Conservation (phyloP, 768 basidiomycete genomes). For the Leccinum uliginosum region DNA sequence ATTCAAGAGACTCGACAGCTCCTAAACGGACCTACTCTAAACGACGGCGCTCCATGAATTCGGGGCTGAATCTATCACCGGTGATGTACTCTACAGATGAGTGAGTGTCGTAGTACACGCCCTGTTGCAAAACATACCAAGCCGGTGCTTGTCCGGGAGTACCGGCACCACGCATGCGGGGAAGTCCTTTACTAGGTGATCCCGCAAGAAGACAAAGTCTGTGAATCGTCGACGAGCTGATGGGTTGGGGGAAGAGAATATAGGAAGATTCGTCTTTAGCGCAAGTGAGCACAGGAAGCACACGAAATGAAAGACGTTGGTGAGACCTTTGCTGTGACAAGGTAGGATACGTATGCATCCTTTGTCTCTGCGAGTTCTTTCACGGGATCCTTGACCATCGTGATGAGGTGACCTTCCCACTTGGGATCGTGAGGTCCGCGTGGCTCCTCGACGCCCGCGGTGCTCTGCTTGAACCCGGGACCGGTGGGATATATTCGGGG, state of each 20-base stretch:
- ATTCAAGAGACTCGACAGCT: neutral
- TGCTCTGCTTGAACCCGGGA: conserved; percentile 81
- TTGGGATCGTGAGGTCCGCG: conserved; percentile 72
- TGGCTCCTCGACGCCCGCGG: conserved; percentile 63
- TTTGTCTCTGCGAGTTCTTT: conserved; percentile 97
- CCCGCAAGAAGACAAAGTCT: conserved; percentile 92
- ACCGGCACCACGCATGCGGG: conserved; percentile 98
- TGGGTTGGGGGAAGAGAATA: conserved; percentile 73
- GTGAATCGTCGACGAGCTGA: conserved; percentile 87
- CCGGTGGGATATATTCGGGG: conserved; percentile 41
- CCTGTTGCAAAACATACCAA: conserved; percentile 56
- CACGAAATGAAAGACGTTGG: conserved; percentile 13
- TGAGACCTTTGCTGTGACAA: conserved; percentile 79
- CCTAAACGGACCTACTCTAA: conserved; percentile 59
- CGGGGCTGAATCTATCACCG: conserved; percentile 94
- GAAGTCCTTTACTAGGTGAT: conserved; percentile 86
- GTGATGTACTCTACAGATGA: conserved; percentile 81
- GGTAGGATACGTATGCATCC: conserved; percentile 94
- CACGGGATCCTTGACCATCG: conserved; percentile 84
- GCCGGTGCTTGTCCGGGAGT: conserved; percentile 91
- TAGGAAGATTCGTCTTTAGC: conserved; percentile 80
- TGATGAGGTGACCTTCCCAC: conserved; percentile 86
- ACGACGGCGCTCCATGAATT: conserved; percentile 93
- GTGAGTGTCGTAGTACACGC: conserved; percentile 1
- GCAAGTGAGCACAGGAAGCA: conserved; percentile 7